Evolutionary conservation across 1,284 basidiomycete genomes (phyloP), one percentile per base, ranked within the genome.

Genomic region (Takashimella koratensis): DNA sequence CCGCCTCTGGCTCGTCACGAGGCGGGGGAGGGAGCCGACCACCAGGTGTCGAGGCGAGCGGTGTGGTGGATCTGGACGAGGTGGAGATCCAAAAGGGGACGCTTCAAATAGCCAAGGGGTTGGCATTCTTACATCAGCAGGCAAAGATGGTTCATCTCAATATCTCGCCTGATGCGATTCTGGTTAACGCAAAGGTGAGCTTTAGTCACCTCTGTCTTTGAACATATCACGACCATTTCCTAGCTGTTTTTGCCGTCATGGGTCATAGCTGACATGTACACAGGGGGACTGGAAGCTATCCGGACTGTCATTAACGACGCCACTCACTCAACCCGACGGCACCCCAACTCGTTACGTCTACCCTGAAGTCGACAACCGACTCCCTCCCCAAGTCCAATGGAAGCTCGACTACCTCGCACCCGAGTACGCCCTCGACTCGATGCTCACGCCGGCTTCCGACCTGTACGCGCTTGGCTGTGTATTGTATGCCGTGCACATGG

Each of bases 261-360:
- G n/a, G n/a, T n/a, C n/a, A n/a, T n/a, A n/a, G n/a, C 3, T 12
- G 30, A 36, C 30, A 8, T 36, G 30, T 16, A 36, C 5, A 5
- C 45, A 96, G 89, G 95, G 96, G 36, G 95, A 99, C 74, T 99
- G 95, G 95, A 99, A 98, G 77, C 82, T 99, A 46, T 86, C 88
- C 13, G 94, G 93, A 0, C 82, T 98, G 43, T 90, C 88, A 4
- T 79, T 94, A 49, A 91, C 90, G 0, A 92, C 94, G 16, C 82
- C 89, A 2, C 78, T 98, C 2, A 77, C 83, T 30, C 79, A 81
- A 26, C 76, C 86, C 1, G 85, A 88, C 58, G 92, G 90, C 1
- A 79, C 82, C 4, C 79, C 86, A 0, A 85, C 90, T 1, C 83
- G 84, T 24, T 96, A 90, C 85, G 85, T 88, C 57, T 95, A 90